Evolutionary conservation across 768 basidiomycete species (phyloP), one percentile per base, ranked within the genome.

Genomic region (Candolleomyces aberdarensis): DNA sequence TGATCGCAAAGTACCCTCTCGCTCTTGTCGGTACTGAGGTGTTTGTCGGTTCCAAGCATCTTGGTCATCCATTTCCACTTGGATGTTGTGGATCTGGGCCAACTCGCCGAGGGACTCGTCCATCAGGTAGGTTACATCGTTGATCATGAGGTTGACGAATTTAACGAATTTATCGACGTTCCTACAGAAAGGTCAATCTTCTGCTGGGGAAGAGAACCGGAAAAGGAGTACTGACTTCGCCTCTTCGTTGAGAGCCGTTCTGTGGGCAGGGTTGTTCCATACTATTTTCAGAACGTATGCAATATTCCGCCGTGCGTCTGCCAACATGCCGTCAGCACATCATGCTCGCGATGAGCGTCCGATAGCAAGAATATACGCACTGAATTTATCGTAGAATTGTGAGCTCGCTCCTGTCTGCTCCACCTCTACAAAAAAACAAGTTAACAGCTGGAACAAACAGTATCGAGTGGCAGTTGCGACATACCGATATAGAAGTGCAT

Each of bases 381-480:
- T 92, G 69, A 96, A 96, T 86, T 97, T 96, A 73, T 97, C 96
- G 75, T 97, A 98, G 76, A 99, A 98, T 70, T 98, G 96, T 0
- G 95, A 96, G 70, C 95, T 96, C 20, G 95, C 93, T 32, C 97
- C 97, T 0, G 97, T 99, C 67, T 91, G 89, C 72, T 99, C 97
- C 49, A 98, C 95, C 83, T 98, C 96, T 96, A 70, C 41, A 49
- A 51, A 46, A 19, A 8, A 41, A 43, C 48, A 39, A 40, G 48
- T 55, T 40, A 11, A 44, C 46, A 47, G 5, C 22, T 17, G 26
- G 22, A 72, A 3, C 41, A 19, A 19, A 22, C 8, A 36, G 5
- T 6, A 36, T 36, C 36, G 1, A 36, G 8, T 6, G 36, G 36
- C 36, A 36, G 36, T 5, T 1, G 36, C 36, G 6, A 69, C 85